phyloP scores from a whole-genome alignment of 73 alveolate genomes.

The Uronychia binucleata region DNA sequence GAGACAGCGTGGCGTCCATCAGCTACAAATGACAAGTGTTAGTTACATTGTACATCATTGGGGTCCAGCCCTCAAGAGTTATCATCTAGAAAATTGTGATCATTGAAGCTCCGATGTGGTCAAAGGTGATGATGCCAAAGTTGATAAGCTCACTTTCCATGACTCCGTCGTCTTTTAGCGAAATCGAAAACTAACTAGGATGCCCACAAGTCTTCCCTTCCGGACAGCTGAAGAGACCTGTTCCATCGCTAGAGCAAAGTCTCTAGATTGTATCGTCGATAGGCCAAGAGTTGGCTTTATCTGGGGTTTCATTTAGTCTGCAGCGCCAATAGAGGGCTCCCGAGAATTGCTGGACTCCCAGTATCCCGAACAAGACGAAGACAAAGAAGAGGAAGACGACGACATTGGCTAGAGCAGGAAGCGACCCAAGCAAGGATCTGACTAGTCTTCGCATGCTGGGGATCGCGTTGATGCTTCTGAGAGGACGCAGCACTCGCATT shows the following conservation, averaged over 20 bases:
- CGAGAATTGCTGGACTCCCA: constrained; percentile 58
- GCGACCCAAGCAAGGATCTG: constrained; percentile 17
- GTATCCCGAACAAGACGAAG: constrained; percentile 29
- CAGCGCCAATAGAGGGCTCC: constrained; percentile 68
- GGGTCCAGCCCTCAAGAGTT: constrained; percentile 45
- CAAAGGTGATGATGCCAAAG: constrained; percentile 42
- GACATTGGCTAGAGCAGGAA: constrained; percentile 41
- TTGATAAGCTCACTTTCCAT: constrained; percentile 16
- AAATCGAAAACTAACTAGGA: constrained; percentile 11
- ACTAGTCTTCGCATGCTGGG: constrained; percentile 39
- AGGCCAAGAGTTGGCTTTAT: too few relatives aligned
- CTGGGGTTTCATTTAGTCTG: too few relatives aligned
- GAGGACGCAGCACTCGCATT: constrained; percentile 25
- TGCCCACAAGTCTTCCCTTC: constrained; percentile 19
- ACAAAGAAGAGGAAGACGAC: constrained; percentile 29
- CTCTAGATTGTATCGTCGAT: too few relatives aligned
- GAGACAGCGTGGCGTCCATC: not conserved
- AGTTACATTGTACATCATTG: constrained; percentile 12
- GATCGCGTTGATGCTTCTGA: constrained; percentile 33
- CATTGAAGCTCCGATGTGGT: constrained; percentile 18
- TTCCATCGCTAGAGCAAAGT: not conserved
- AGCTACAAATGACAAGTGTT: constrained; percentile 5
- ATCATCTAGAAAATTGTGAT: constrained; percentile 23
- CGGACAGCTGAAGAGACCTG: constrained; percentile 16
- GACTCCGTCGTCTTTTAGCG: constrained; percentile 27